Percentiles rank a stretch among this genome's conserved stretches.
These are phyloP conservation scores for Paraleonurus japonicus DNA, from an alignment of 257 asterid genomes.

Conservation along the genomic window DNA sequence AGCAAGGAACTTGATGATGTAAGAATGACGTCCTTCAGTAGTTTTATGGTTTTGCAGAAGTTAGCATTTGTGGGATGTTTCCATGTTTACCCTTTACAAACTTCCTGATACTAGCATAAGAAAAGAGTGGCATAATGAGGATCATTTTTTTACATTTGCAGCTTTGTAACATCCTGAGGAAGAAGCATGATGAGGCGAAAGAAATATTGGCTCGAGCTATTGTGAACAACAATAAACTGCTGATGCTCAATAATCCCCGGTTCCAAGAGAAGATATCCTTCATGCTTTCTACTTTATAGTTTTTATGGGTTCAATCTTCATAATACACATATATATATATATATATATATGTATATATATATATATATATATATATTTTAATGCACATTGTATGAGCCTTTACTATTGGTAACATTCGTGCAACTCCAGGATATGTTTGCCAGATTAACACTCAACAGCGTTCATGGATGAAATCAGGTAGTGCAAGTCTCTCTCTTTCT, in stretches of 20 bases:
- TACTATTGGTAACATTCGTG: constrained; percentile 48
- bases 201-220: constrained; percentile 66
- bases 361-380: too few species aligned
- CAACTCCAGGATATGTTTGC: constrained; percentile 59
- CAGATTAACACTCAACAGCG: constrained; percentile 30
- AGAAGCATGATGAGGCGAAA: constrained; percentile 79
- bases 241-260: constrained; percentile 73
- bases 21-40: constrained; percentile 29
- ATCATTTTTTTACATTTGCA: constrained; percentile 35
- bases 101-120: background rate
- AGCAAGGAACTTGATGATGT: constrained; percentile 75
- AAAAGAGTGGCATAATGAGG: background rate
- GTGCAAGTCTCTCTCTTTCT: too few species aligned
- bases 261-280: constrained; percentile 87
- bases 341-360: background rate
- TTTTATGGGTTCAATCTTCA: constrained; percentile 9
- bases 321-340: background rate
- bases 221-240: constrained; percentile 79
- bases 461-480: constrained; percentile 28
- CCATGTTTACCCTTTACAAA: background rate
- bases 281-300: background rate
- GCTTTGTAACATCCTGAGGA: constrained; percentile 79
- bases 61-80: background rate
- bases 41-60: constrained; percentile 12
- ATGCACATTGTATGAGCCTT: constrained; percentile 39